Conservation (phyloP, 2,329 filamentous ascomycete genomes). For the Epicoccum nigrum region DNA sequence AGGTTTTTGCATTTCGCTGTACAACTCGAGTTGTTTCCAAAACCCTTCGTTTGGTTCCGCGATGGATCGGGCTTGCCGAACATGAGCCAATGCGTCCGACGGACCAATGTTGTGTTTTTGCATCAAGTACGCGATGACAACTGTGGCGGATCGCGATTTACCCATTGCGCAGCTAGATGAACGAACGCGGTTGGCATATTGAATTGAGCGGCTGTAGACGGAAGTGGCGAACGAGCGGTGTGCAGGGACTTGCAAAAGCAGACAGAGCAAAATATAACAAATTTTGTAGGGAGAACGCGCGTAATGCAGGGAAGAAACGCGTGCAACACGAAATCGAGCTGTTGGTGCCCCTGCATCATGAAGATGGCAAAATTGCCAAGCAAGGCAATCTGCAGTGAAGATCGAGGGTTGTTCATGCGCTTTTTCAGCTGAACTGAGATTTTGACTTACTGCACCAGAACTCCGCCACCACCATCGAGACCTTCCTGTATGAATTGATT, state of each 20-base stretch:
- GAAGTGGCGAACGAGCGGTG: constrained; percentile 48
- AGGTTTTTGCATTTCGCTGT: constrained; percentile 85
- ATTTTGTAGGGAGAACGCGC: constrained; percentile 28
- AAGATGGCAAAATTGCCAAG: constrained; percentile 46
- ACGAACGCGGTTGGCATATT: constrained; percentile 42
- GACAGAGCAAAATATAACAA: constrained; percentile 17
- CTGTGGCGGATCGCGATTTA: constrained; percentile 88
- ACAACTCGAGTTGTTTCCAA: constrained; percentile 85
- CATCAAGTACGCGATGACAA: constrained; percentile 85
- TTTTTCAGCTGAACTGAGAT: constrained; percentile 43
- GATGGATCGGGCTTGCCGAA: constrained; percentile 74
- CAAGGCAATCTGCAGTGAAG: constrained; percentile 31
- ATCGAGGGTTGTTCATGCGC: constrained; percentile 40
- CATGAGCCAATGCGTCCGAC: constrained; percentile 70
- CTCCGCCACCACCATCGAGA: constrained; percentile 65
- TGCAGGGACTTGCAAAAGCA: constrained; percentile 27
- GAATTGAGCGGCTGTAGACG: constrained; percentile 33
- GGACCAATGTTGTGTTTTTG: constrained; percentile 58
- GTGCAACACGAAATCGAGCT: constrained; percentile 5
- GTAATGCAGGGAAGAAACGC: constrained; percentile 22
- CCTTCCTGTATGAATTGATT: constrained; percentile 84
- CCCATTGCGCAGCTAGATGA: constrained; percentile 79
- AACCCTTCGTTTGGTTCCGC: constrained; percentile 92
- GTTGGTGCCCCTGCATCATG: constrained; percentile 22
- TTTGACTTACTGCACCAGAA: constrained; percentile 74